Conservation (phyloP, 768 basidiomycete species). For the Rhodosporidiobolus sp. region DNA sequence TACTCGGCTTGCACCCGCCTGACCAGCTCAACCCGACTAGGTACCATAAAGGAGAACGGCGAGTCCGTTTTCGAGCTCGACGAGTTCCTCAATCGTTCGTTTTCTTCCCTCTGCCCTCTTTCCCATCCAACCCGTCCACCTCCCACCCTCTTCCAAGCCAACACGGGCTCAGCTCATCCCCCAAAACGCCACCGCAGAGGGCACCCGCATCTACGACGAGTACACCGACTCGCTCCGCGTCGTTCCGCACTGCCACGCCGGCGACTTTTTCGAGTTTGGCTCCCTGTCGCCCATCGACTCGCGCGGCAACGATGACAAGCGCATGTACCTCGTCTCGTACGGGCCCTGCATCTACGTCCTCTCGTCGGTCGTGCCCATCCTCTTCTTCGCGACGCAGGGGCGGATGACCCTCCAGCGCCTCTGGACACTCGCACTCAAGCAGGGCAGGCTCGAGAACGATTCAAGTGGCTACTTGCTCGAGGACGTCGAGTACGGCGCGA, state of each 20-base stretch:
- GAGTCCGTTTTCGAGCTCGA: background rate
- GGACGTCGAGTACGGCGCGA: conserved; percentile 1
- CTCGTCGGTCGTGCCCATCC: conserved; percentile 6
- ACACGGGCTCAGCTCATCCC: no score
- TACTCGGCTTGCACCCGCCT: background rate
- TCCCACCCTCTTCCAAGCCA: no score
- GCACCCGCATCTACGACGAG: background rate
- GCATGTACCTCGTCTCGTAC: conserved; percentile 10
- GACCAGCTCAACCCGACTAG: background rate
- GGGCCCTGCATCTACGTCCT: background rate
- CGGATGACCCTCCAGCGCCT: background rate
- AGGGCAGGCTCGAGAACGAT: background rate
- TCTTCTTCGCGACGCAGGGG: conserved; percentile 7
- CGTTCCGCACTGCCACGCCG: background rate
- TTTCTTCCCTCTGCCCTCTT: no score
- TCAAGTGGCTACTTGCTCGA: background rate
- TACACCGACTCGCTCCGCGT: background rate
- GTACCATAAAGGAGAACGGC: background rate
- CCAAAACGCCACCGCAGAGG: no score
- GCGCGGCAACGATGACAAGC: background rate
- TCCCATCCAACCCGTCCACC: background rate
- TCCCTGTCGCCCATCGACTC: background rate
- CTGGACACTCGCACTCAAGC: background rate
- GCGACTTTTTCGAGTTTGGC: conserved; percentile 7
- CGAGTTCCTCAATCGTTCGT: background rate